phyloP scores from a whole-genome alignment of 2,329 filamentous ascomycete species.

The Curvularia eragrostidis region DNA sequence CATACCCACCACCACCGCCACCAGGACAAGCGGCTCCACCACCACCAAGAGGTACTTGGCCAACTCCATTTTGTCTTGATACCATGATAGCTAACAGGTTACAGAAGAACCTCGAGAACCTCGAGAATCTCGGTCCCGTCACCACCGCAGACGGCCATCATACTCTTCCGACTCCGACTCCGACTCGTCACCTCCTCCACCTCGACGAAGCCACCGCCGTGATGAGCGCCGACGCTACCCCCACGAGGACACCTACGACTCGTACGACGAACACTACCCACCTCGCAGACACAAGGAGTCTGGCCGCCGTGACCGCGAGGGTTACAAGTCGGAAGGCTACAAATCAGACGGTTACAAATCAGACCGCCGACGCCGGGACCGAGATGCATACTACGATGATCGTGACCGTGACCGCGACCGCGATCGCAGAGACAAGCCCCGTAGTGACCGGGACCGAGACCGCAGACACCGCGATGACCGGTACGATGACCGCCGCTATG shows the following conservation, averaged over 20 bases:
- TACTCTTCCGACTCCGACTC: conserved; percentile 30
- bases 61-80: neutral
- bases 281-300: conserved; percentile 23
- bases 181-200: conserved; percentile 31
- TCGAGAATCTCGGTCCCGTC: conserved; percentile 17
- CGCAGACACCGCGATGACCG: conserved; percentile 24
- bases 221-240: conserved; percentile 27
- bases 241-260: conserved; percentile 34
- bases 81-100: neutral
- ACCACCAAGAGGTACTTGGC: conserved; percentile 16
- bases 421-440: conserved; percentile 24
- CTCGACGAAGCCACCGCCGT: conserved; percentile 30
- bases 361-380: conserved; percentile 13
- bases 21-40: conserved; percentile 14
- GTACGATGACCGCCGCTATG: conserved; percentile 27
- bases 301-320: conserved; percentile 28
- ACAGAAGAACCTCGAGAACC: too few species aligned
- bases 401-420: conserved; percentile 13
- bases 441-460: conserved; percentile 12
- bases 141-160: conserved; percentile 25
- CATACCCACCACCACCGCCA: conserved; percentile 15
- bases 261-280: conserved; percentile 36
- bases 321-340: conserved; percentile 39
- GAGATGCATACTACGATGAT: conserved; percentile 3
- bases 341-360: conserved; percentile 27